A percentile compares a stretch with the other conserved stretches of the same genome.
Evolutionary conservation across 2,329 filamentous ascomycete genomes (phyloP).

Genomic region (Epichloe elymi): DNA sequence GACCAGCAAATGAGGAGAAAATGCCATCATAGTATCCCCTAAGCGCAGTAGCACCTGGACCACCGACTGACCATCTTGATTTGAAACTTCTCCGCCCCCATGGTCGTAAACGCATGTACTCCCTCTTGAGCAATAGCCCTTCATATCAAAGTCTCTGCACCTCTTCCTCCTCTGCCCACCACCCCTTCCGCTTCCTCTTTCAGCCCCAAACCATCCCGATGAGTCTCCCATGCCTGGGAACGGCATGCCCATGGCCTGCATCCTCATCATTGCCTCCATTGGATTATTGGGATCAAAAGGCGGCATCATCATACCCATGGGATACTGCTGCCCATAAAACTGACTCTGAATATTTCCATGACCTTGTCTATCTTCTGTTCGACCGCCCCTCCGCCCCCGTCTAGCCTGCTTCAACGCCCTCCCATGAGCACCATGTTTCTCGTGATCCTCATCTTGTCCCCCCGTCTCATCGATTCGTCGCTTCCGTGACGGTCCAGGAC

Average conservation of each 20-base stretch:
- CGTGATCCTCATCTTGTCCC: not conserved
- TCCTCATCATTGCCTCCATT: conserved; percentile 46
- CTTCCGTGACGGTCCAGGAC: conserved; percentile 16
- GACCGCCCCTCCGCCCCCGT: conserved; percentile 30
- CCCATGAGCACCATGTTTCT: not conserved
- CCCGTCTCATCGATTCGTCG: conserved; percentile 23
- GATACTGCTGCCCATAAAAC: conserved; percentile 8
- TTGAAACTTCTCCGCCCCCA: conserved; percentile 18
- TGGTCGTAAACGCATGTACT: conserved; percentile 59
- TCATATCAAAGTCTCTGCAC: conserved; percentile 59
- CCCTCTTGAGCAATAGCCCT: conserved; percentile 58
- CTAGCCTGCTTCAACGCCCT: conserved; percentile 48
- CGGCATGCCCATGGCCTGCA: conserved; percentile 43
- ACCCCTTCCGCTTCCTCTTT: conserved; percentile 8
- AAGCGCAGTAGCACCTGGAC: not conserved
- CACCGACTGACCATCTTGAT: conserved; percentile 15
- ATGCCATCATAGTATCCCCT: no score
- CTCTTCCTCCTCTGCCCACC: conserved; percentile 22
- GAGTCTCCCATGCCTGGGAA: conserved; percentile 26
- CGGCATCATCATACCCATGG: conserved; percentile 14
- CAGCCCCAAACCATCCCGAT: conserved; percentile 10
- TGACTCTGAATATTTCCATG: not conserved
- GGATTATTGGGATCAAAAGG: conserved; percentile 46
- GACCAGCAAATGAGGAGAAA: not conserved
- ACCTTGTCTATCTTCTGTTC: conserved; percentile 10